Evolutionary conservation across 169 alveolate genomes (phyloP), one percentile per base, ranked within the genome.

Genomic region (Amoebophrya sp.): DNA sequence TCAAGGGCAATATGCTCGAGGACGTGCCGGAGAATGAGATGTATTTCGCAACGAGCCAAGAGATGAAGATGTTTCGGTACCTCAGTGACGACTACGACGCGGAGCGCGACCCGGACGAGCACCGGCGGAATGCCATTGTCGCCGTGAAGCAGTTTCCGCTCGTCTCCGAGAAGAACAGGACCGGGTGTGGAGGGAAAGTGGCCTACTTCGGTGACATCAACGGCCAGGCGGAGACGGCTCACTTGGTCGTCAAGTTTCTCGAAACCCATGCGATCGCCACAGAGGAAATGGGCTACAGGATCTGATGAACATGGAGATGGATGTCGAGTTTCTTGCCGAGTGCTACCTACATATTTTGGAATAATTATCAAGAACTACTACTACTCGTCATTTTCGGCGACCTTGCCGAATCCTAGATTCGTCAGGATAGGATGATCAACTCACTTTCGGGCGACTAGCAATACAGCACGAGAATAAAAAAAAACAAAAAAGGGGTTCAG

Each of bases 131-230:
- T n/a, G 91, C n/a, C 12, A 39, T 40, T 29, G 77, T 89, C 40
- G 91, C 91, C 38, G 40, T 89, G 39, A 89, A 89, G 39, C 40
- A 47, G 14, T 41, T 41, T 0, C 55, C 55, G 35, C 33, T 1
- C 0, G 35, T 83, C 38, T n/a, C n/a, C n/a, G n/a, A n/a, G n/a
- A n/a, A n/a, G n/a, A n/a, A n/a, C n/a, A n/a, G n/a, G n/a, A n/a
- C n/a, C n/a, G n/a, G n/a, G n/a, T n/a, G n/a, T n/a, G 90, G 90
- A n/a, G 90, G 90, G 3, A 83, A 41, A 25, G 23, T 83, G 23
- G 90, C 90, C 35, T 83, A 83, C 32, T 83, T 83, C 39, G 90
- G 90, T 12, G 90, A 83, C 39, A 54, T 83, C 0, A 83, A 83
- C 38, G 90, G 55, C 38, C 55, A 83, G 53, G 41, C 41, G 23